A percentile compares a stretch with the other conserved stretches of the same genome.
Evolutionary conservation across 2,329 filamentous ascomycete species (phyloP).

Genomic region (Emergomyces africanus): DNA sequence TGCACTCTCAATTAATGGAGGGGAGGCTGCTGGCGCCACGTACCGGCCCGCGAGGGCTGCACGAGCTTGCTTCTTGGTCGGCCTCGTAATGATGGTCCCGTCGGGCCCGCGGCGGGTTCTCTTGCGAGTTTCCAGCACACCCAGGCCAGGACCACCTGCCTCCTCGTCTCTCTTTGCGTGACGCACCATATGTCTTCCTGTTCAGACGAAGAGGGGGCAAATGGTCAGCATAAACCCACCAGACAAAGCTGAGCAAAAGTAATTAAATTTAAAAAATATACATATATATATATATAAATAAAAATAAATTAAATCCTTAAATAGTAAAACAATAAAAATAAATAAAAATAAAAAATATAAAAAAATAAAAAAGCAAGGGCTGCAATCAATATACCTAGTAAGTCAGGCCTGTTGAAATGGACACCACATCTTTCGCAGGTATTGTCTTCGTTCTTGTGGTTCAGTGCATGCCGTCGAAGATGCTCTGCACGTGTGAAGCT

Average conservation of each 20-base stretch:
- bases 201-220: neutral
- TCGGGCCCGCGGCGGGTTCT: slow-evolving; percentile 36
- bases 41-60: neutral
- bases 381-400: slow-evolving; percentile 35
- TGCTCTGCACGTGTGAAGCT: slow-evolving; percentile 47
- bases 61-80: slow-evolving; percentile 17
- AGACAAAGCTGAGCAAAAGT: neutral
- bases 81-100: slow-evolving; percentile 35
- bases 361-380: neutral
- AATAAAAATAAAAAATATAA: neutral
- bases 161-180: slow-evolving; percentile 41
- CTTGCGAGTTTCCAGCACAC: slow-evolving; percentile 38
- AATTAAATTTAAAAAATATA: neutral
- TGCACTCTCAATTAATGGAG: slow-evolving; percentile 3
- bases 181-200: slow-evolving; percentile 46
- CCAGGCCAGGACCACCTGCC: slow-evolving; percentile 35
- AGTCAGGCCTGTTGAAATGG: slow-evolving; percentile 48
- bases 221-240: slow-evolving; percentile 11
- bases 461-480: slow-evolving; percentile 44
- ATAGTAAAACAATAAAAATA: too few species aligned
- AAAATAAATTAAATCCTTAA: neutral
- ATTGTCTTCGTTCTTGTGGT: slow-evolving; percentile 41
- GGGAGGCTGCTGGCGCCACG: neutral
- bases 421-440: slow-evolving; percentile 48
- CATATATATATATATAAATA: neutral